Percentiles rank a stretch among this genome's conserved stretches.
Conservation (phyloP, 129 eudicot genomes). For the Dittrichia graveolens region DNA sequence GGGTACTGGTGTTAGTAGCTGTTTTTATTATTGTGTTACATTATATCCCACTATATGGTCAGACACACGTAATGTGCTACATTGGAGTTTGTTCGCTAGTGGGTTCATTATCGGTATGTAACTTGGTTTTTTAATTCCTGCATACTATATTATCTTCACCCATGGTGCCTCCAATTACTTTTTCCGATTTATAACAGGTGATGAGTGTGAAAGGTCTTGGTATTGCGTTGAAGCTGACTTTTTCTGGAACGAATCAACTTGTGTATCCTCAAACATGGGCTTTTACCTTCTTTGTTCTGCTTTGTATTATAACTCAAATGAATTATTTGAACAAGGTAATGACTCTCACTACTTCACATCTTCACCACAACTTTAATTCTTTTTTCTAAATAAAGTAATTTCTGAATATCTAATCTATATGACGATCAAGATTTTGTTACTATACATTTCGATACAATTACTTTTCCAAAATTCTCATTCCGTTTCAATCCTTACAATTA, state of each 20-base stretch:
- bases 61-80: conserved; percentile 80
- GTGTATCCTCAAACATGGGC: conserved; percentile 92
- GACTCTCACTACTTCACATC: not conserved
- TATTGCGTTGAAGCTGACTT: conserved; percentile 84
- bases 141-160: not conserved
- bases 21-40: conserved; percentile 65
- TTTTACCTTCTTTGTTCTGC: conserved; percentile 57
- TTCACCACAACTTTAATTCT: not conserved
- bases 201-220: conserved; percentile 98
- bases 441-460: no score
- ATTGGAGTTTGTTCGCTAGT: conserved; percentile 91
- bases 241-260: conserved; percentile 82
- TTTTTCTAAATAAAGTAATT: not conserved
- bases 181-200: conserved; percentile 54
- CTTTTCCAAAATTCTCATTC: no score
- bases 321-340: conserved; percentile 88
- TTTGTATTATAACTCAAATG: conserved; percentile 85
- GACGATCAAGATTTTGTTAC: no score
- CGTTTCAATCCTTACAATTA: not conserved
- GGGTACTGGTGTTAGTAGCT: conserved; percentile 61
- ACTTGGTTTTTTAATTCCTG: not conserved
- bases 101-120: conserved; percentile 88
- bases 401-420: no score
- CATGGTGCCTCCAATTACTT: not conserved
- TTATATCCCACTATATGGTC: conserved; percentile 81